Conservation (phyloP, 345 rosid species). For the Camelina laxa region DNA sequence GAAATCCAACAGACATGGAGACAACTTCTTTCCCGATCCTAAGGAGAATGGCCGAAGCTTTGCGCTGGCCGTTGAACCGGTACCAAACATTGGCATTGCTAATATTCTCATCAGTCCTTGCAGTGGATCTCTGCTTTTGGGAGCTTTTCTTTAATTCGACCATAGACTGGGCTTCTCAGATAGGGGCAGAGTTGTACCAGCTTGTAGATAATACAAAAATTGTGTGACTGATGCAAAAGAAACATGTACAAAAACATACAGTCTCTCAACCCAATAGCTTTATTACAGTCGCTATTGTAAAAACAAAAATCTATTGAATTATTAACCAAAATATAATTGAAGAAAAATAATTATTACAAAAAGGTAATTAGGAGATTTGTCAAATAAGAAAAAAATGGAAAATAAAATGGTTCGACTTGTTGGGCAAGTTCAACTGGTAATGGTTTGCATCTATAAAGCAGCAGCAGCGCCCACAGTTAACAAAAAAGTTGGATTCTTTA, state of each 20-base stretch:
- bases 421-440: slow-evolving; percentile 18
- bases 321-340: too few species aligned
- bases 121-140: slow-evolving; percentile 89
- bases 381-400: neutral
- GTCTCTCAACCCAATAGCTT: neutral
- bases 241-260: slow-evolving; percentile 8
- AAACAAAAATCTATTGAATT: neutral
- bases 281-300: neutral
- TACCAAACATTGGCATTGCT: slow-evolving; percentile 85
- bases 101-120: slow-evolving; percentile 76
- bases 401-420: slow-evolving; percentile 12
- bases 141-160: slow-evolving; percentile 71
- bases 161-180: slow-evolving; percentile 61
- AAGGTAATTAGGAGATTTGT: neutral
- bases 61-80: slow-evolving; percentile 86
- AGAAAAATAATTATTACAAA: neutral
- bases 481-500: neutral
- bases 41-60: slow-evolving; percentile 67
- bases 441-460: too few species aligned
- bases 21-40: slow-evolving; percentile 65
- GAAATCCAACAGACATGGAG: slow-evolving; percentile 49
- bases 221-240: slow-evolving; percentile 37
- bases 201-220: slow-evolving; percentile 50
- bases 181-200: slow-evolving; percentile 47
- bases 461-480: slow-evolving; percentile 29